phyloP scores from a whole-genome alignment of 148 eudicot genomes.

The Drosera capensis region DNA sequence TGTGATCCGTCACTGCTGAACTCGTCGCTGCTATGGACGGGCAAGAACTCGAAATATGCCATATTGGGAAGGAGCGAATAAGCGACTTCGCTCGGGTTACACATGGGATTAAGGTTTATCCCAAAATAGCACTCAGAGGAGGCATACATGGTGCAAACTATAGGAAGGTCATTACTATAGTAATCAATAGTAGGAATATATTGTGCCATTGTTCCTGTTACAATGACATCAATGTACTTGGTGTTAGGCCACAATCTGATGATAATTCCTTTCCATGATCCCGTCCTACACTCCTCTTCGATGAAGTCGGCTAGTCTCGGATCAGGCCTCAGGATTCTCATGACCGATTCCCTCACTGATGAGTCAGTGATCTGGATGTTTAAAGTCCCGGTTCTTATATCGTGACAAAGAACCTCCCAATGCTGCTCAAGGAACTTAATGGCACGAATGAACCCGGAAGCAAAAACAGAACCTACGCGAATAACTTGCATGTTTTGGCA shows the following conservation, averaged over 20 bases:
- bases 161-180: constrained; percentile 42
- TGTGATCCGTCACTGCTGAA: constrained; percentile 21
- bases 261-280: constrained; percentile 62
- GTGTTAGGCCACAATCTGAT: constrained; percentile 65
- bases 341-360: constrained; percentile 24
- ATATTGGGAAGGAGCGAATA: constrained; percentile 71
- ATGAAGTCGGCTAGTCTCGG: constrained; percentile 39
- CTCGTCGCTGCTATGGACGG: constrained; percentile 31
- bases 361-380: constrained; percentile 32
- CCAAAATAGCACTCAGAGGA: constrained; percentile 70
- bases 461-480: constrained; percentile 70
- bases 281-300: constrained; percentile 25
- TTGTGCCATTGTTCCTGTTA: constrained; percentile 79
- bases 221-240: constrained; percentile 64
- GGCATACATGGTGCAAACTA: constrained; percentile 64
- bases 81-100: constrained; percentile 44
- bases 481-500: constrained; percentile 43
- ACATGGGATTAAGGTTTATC: constrained; percentile 61
- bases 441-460: constrained; percentile 58
- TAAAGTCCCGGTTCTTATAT: constrained; percentile 36
- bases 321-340: constrained; percentile 27
- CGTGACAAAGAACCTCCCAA: constrained; percentile 39
- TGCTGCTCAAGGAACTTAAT: constrained; percentile 48
- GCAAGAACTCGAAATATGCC: constrained; percentile 69
- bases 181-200: constrained; percentile 43